These are phyloP conservation scores for Ascochyta lentis DNA, from an alignment of 2,329 filamentous ascomycete genomes.

Conservation along the genomic window DNA sequence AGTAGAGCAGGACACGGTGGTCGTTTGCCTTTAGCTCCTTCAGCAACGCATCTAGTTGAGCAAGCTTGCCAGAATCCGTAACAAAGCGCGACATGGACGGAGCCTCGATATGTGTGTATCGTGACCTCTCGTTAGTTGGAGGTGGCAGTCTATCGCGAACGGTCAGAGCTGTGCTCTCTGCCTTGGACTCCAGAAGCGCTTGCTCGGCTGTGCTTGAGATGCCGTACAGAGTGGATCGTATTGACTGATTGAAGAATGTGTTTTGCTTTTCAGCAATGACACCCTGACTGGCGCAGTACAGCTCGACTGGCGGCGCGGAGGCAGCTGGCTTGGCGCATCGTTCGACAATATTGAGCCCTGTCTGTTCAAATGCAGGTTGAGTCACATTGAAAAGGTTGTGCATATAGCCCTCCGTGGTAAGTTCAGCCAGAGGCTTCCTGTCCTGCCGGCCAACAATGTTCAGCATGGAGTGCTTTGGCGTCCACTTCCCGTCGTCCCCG, in stretches of 20 bases:
- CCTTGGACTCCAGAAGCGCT: slow-evolving; percentile 74
- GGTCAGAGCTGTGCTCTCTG: slow-evolving; percentile 71
- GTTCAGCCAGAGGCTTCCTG: slow-evolving; percentile 69
- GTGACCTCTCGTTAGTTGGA: slow-evolving; percentile 80
- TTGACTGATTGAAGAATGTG: slow-evolving; percentile 76
- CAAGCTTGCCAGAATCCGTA: slow-evolving; percentile 95
- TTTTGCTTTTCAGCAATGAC: slow-evolving; percentile 70
- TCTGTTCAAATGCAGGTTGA: slow-evolving; percentile 66
- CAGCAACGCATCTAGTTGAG: slow-evolving; percentile 85
- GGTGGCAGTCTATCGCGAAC: slow-evolving; percentile 71
- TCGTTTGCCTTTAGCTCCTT: slow-evolving; percentile 89
- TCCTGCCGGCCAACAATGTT: slow-evolving; percentile 77
- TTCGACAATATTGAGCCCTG: slow-evolving; percentile 80
- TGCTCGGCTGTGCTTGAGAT: slow-evolving; percentile 69
- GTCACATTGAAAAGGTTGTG: slow-evolving; percentile 81
- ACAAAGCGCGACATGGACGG: slow-evolving; percentile 98
- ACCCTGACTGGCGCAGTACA: slow-evolving; percentile 74
- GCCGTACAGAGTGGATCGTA: slow-evolving; percentile 79
- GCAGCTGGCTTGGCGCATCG: slow-evolving; percentile 79
- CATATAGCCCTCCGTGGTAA: slow-evolving; percentile 76
- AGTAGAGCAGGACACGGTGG: slow-evolving; percentile 94
- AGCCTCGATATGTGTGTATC: slow-evolving; percentile 89
- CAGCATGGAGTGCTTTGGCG: slow-evolving; percentile 79
- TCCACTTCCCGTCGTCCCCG: slow-evolving; percentile 68
- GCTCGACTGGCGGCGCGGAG: slow-evolving; percentile 83